These are phyloP conservation scores for Calonectria crousiana DNA, from an alignment of 2,329 filamentous ascomycete genomes.

Conservation along the genomic window DNA sequence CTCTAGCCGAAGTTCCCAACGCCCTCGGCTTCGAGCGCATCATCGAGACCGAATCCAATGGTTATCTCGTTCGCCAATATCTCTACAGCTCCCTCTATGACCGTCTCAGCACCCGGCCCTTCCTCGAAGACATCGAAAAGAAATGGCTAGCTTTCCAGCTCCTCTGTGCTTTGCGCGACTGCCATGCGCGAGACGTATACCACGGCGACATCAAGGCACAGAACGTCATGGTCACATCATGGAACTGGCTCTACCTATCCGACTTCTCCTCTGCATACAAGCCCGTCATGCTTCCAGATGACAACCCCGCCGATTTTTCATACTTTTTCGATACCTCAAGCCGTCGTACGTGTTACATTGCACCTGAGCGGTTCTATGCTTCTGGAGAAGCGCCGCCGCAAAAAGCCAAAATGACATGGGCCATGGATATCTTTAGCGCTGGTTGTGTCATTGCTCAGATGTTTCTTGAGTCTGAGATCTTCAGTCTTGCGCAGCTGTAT, in stretches of 20 bases:
- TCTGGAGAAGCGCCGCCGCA: conserved; percentile 75
- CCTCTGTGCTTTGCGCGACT: conserved; percentile 91
- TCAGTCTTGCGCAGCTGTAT: conserved; percentile 95
- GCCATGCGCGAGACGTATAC: conserved; percentile 88
- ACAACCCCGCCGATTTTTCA: conserved; percentile 97
- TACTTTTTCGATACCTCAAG: conserved; percentile 98
- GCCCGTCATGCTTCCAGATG: conserved; percentile 91
- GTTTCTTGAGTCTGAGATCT: conserved; percentile 95
- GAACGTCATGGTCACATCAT: conserved; percentile 96
- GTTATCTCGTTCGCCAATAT: conserved; percentile 93
- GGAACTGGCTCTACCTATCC: conserved; percentile 99
- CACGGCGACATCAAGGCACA: conserved; percentile 99
- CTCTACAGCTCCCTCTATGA: conserved; percentile 98
- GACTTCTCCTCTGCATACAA: conserved; percentile 98
- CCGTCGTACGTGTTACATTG: conserved; percentile 92
- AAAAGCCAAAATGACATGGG: conserved; percentile 78
- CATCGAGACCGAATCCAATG: conserved; percentile 90
- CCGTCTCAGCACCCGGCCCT: conserved; percentile 94
- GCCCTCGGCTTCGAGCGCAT: conserved; percentile 90
- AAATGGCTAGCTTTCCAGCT: conserved; percentile 98
- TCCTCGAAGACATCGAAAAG: conserved; percentile 97
- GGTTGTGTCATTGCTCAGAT: conserved; percentile 97
- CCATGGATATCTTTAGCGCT: conserved; percentile 98
- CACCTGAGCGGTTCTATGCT: conserved; percentile 89
- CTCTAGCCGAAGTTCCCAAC: conserved; percentile 87